Evolutionary conservation across 345 rosid genomes (phyloP), one percentile per base, ranked within the genome.

Genomic region (Lumnitzera racemosa): DNA sequence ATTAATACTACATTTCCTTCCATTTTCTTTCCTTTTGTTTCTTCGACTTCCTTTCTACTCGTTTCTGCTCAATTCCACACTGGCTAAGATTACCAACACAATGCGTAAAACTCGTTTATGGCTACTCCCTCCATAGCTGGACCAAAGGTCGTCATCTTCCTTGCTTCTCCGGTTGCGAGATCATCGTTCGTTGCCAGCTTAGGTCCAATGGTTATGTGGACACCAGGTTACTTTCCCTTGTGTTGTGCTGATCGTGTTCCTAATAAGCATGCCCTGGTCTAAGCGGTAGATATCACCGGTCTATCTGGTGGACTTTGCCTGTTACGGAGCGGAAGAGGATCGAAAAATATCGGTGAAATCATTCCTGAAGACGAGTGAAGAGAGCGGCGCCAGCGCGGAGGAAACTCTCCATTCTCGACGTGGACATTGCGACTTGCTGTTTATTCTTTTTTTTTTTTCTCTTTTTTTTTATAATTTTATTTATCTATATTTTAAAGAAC

Each of bases 101-200:
- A 64, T 91, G 84, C 70, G 96, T 84, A 12, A 91, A 79, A 73
- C 77, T 88, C 60, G 98, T 96, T 2, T 83, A 86, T 53, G 87
- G 89, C 56, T 88, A 88, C 73, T 81, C 89, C 0, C 75, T 77
- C 7, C 80, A 86, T 20, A 74, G 85, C 17, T 27, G 78, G 5
- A 61, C 81, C 56, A n/a, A 69, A 74, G 70, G 71, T 78, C 56
- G 56, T 72, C 29, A 8, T 80, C 8, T 49, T 77, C 27, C 66
- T 79, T 15, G 82, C 90, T 16, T 67, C 86, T 53, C 70, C n/a
- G n/a, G n/a, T n/a, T n/a, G n/a, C n/a, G n/a, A n/a, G n/a, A n/a
- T n/a, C n/a, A n/a, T n/a, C n/a, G n/a, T n/a, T 72, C 68, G 56
- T 78, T 61, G 71, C 81, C 63, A 85, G 85, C 64, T 58, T 82